Evolutionary conservation across 805 yeast genomes (phyloP).

Genomic region (Candida railenensis): DNA sequence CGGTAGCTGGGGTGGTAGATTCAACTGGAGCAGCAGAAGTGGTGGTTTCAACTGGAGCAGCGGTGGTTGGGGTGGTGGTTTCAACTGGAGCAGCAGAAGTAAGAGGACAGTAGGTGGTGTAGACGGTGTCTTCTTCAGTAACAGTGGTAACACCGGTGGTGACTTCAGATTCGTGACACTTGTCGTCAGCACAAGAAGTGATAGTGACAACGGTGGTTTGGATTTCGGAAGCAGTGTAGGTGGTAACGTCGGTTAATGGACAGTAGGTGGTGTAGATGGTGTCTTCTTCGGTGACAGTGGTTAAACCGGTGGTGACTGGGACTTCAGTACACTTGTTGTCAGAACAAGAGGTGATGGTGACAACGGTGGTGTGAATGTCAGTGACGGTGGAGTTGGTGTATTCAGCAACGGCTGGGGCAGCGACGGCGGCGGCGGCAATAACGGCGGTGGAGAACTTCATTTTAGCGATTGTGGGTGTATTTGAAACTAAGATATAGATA

Average conservation of each 20-base stretch:
- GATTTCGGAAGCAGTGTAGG: slow-evolving; percentile 14
- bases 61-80: slow-evolving; percentile 7
- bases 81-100: slow-evolving; percentile 10
- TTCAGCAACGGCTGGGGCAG: slow-evolving; percentile 27
- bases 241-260: slow-evolving; percentile 19
- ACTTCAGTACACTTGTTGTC: slow-evolving; percentile 25
- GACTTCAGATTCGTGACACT: slow-evolving; percentile 19
- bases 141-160: slow-evolving; percentile 25
- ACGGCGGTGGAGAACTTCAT: slow-evolving; percentile 38
- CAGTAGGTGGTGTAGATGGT: slow-evolving; percentile 36
- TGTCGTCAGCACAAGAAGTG: slow-evolving; percentile 27
- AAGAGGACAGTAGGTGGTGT: slow-evolving; percentile 25
- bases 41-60: slow-evolving; percentile 12
- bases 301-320: slow-evolving; percentile 35
- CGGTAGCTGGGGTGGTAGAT: slow-evolving; percentile 9
- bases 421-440: slow-evolving; percentile 16
- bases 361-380: slow-evolving; percentile 27
- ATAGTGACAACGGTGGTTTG: slow-evolving; percentile 25
- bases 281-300: slow-evolving; percentile 30
- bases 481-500: slow-evolving; percentile 9
- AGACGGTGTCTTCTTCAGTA: slow-evolving; percentile 17
- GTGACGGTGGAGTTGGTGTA: slow-evolving; percentile 29
- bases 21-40: slow-evolving; percentile 9
- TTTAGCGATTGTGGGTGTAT: slow-evolving; percentile 9
- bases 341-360: slow-evolving; percentile 37